phyloP scores from a whole-genome alignment of 2,329 filamentous ascomycete species.

The Apiospora phragmitis region DNA sequence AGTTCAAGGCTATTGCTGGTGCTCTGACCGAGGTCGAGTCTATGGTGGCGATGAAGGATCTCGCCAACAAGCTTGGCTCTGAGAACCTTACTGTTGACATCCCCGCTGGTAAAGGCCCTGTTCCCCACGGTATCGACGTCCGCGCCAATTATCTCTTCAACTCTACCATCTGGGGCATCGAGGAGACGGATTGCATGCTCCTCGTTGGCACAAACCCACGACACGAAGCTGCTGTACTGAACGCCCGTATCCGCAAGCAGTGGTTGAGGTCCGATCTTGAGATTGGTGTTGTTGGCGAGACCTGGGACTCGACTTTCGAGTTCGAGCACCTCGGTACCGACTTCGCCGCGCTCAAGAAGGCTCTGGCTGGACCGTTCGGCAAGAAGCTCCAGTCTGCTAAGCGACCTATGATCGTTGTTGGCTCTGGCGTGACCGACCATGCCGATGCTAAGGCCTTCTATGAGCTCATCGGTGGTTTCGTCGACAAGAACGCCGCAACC shows the following conservation, averaged over 20 bases:
- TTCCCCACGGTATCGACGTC: constrained; percentile 91
- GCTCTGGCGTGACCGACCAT: constrained; percentile 90
- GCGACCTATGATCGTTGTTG: constrained; percentile 94
- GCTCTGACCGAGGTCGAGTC: constrained; percentile 91
- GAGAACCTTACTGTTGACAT: constrained; percentile 95
- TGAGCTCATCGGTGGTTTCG: constrained; percentile 84
- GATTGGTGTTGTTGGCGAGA: constrained; percentile 86
- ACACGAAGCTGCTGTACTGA: constrained; percentile 92
- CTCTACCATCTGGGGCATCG: constrained; percentile 89
- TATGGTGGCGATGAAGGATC: constrained; percentile 93
- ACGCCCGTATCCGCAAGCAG: constrained; percentile 96
- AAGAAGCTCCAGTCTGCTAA: constrained; percentile 88
- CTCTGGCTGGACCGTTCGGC: constrained; percentile 83
- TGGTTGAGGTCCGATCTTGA: constrained; percentile 95
- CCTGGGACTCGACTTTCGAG: constrained; percentile 92
- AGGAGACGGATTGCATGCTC: constrained; percentile 89
- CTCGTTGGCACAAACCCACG: constrained; percentile 94
- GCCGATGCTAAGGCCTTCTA: constrained; percentile 89
- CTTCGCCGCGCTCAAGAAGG: constrained; percentile 77
- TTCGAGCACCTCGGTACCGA: constrained; percentile 87
- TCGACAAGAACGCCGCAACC: constrained; percentile 88
- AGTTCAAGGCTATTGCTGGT: constrained; percentile 94
- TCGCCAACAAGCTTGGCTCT: constrained; percentile 93
- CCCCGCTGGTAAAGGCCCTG: constrained; percentile 76
- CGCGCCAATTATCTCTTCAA: constrained; percentile 97